Base-by-base conservation (phyloP, 2,329 filamentous ascomycete genomes). In the Trichoderma breve region DNA sequence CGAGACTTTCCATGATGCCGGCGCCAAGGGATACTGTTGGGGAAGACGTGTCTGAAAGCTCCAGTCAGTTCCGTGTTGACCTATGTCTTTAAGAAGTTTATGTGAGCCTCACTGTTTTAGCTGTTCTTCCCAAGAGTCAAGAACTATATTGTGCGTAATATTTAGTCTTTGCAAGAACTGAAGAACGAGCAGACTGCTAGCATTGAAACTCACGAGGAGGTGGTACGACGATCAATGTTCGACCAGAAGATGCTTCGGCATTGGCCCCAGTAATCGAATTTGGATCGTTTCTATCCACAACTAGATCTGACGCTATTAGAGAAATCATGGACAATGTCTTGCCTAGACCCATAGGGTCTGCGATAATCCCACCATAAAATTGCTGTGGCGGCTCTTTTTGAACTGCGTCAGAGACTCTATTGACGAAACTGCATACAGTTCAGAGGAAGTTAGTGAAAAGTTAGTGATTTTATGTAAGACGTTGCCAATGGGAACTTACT, bases 291-390 rank as follows among this genome's bases (percentile, higher is more conserved):
- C 15, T 11, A 12, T 70, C 57, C 28, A 62, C 8, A 2, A 60
- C 26, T 15, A 70, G 2, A 14, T 78, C 76, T 0, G 75, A 73
- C 1, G 83, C 83, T 2, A 79, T 75, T 1, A 86, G 71, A 0
- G 83, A 75, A 30, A 86, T 82, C 80, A 85, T 84, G 0, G 80
- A 81, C 0, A 85, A 72, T 0, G 84, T 84, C 68, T 86, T 86
- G 0, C 84, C 84, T 0, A 85, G 75, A 0, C 84, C 84, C 84
- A 86, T 86, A 0, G 81, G 78, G 71, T 86, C 84, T 1, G 83
- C 84, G 26, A 86, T 76, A n/a, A 85, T 82, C 1, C 84, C 84
- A 0, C 84, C 84, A 11, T 76, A 76, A n/a, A 84, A 84, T 0
- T 76, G 47, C 3, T 76, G 72, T 0, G 83, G 83, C 0, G 77